These are phyloP conservation scores for Marchantia paleacea DNA, from an alignment of 225 moss, liverwort and hornwort species.

Conservation along the genomic window DNA sequence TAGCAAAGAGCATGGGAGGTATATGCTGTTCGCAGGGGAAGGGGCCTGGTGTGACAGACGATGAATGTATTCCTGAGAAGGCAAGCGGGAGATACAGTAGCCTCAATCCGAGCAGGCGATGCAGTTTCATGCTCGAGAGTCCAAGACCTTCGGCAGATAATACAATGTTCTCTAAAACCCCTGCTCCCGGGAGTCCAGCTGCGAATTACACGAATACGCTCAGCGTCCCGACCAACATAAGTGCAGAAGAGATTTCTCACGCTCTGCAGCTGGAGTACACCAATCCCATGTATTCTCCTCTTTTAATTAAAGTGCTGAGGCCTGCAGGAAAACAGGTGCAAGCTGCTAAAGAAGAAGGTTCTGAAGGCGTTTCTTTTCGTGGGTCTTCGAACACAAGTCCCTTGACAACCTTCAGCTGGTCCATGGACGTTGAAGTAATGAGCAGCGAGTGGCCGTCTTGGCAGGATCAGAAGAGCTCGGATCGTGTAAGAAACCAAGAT, in stretches of 20 bases:
- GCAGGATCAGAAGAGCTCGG: background rate
- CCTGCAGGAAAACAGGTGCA: background rate
- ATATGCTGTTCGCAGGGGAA: background rate
- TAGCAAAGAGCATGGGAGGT: background rate
- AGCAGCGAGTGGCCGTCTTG: background rate
- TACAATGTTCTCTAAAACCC: background rate
- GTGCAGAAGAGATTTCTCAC: background rate
- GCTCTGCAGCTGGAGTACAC: background rate
- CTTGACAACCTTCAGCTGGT: background rate
- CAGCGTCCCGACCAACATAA: background rate
- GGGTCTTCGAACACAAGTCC: background rate
- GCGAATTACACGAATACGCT: background rate
- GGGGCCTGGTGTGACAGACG: background rate
- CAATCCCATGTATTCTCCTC: background rate
- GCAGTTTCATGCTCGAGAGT: background rate
- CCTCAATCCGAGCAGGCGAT: background rate
- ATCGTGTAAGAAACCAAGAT: background rate
- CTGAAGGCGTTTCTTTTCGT: background rate
- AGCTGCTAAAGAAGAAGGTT: background rate
- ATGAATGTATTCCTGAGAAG: background rate
- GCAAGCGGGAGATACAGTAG: conserved; percentile 1
- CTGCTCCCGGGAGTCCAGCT: background rate
- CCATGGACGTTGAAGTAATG: background rate
- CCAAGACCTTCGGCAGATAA: background rate
- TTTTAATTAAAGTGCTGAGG: background rate